Evolutionary conservation across 2,329 filamentous ascomycete genomes (phyloP).

Genomic region (Calonectria montana): DNA sequence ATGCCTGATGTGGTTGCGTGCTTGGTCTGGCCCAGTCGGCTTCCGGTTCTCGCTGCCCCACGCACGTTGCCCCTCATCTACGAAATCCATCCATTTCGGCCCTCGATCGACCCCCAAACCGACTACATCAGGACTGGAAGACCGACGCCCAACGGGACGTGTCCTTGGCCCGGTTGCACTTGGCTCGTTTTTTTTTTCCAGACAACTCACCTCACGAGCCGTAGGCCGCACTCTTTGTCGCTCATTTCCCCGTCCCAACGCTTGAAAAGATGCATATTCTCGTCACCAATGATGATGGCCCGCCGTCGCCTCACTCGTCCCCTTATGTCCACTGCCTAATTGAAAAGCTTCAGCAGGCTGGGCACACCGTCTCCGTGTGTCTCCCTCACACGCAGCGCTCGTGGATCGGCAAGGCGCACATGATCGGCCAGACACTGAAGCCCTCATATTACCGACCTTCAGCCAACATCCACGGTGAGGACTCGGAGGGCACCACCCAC

Average conservation of each 20-base stretch:
- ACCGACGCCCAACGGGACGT: conserved; percentile 17
- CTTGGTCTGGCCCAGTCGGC: conserved; percentile 30
- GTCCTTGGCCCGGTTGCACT: not conserved
- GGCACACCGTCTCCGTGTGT: conserved; percentile 91
- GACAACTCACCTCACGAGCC: not conserved
- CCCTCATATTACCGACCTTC: conserved; percentile 83
- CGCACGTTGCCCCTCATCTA: conserved; percentile 38
- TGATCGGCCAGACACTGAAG: conserved; percentile 88
- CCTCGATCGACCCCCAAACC: conserved; percentile 11
- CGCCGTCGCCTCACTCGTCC: conserved; percentile 80
- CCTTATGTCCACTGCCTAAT: conserved; percentile 84
- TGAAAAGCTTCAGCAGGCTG: conserved; percentile 75
- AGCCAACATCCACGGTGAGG: conserved; percentile 52
- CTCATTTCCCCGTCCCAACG: not conserved
- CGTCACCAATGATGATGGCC: conserved; percentile 84
- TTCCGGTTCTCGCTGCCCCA: conserved; percentile 30
- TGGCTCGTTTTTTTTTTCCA: not conserved
- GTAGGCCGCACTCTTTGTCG: not conserved
- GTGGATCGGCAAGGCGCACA: conserved; percentile 98
- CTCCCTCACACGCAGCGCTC: conserved; percentile 92
- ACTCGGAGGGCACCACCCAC: conserved; percentile 73
- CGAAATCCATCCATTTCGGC: conserved; percentile 33
- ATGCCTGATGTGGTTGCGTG: conserved; percentile 40
- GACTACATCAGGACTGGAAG: conserved; percentile 15
- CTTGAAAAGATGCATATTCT: conserved; percentile 68